Evolutionary conservation across 305 asterid genomes (phyloP), one percentile per base, ranked within the genome.

Genomic region (Rubia occidens): DNA sequence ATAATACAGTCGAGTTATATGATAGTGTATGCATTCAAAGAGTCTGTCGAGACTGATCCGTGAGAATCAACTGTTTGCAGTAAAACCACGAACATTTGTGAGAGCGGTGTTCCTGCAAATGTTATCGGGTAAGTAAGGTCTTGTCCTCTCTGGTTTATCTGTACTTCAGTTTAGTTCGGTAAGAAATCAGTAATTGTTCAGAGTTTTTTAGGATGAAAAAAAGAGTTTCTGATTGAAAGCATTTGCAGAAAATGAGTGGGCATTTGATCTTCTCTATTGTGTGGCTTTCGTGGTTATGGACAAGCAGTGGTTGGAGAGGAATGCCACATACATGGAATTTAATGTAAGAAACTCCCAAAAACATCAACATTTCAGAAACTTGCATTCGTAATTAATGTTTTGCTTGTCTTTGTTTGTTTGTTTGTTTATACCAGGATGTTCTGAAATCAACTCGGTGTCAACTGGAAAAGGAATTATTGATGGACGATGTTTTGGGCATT

Each of bases 281-380:
- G 86, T 87, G 70, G 92, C 95, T 35, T 89, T 89, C 74, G 78
- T 85, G 83, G 80, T 87, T n/a, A 86, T 89, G 96, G 95, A 89
- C 88, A 89, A 89, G 66, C 81, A 86, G 59, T 89, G 96, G 95
- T 81, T 86, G 77, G 95, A 87, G 71, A 86, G 78, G 74, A 88
- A 85, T 63, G 91, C 93, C 21, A 79, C 89, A 10, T 89, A 87
- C 82, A 87, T 89, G 95, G 93, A 89, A 74, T 89, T 89, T 81
- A 87, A 89, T 55, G 96, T 89, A 76, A 83, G 89, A 53, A n/a
- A n/a, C 11, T 60, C 40, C 18, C 65, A 17, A 14, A 9, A 45
- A 7, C 21, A 58, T 24, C 24, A 8, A 44, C 35, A 26, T 15
- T 42, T 47, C 47, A 29, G 45, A 20, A 20, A 61, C 21, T 35